These are phyloP conservation scores for Schizonepeta tenuifolia DNA, from an alignment of 257 asterid genomes.

Conservation along the genomic window DNA sequence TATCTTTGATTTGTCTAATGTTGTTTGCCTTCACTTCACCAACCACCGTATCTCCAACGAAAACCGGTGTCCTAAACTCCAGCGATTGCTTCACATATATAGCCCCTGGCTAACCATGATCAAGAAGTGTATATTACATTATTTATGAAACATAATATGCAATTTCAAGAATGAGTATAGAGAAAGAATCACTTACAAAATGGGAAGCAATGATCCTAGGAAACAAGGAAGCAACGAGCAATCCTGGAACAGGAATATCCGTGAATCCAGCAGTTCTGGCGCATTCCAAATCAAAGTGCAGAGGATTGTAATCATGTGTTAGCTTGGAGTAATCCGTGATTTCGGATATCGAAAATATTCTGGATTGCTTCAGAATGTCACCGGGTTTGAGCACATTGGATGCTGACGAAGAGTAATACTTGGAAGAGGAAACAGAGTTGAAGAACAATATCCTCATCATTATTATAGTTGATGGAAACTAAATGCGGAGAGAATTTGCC, in stretches of 20 bases:
- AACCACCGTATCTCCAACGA: slow-evolving; percentile 62
- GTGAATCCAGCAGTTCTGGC: slow-evolving; percentile 68
- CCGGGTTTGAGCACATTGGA: slow-evolving; percentile 50
- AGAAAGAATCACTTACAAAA: slow-evolving; percentile 50
- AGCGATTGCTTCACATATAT: slow-evolving; percentile 73
- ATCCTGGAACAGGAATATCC: slow-evolving; percentile 68
- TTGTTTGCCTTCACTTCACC: slow-evolving; percentile 61
- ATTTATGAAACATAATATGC: neutral
- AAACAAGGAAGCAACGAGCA: slow-evolving; percentile 80
- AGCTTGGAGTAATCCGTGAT: slow-evolving; percentile 64
- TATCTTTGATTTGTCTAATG: slow-evolving; percentile 52
- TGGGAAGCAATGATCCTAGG: slow-evolving; percentile 80
- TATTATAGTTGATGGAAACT: neutral
- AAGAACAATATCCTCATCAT: slow-evolving; percentile 34
- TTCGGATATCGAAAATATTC: slow-evolving; percentile 53
- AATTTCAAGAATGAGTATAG: neutral
- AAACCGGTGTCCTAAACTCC: slow-evolving; percentile 75
- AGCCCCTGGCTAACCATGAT: slow-evolving; percentile 73
- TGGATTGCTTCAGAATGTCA: slow-evolving; percentile 55
- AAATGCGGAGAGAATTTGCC: neutral
- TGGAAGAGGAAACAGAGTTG: slow-evolving; percentile 31
- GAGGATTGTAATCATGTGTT: slow-evolving; percentile 68
- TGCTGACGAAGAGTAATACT: slow-evolving; percentile 41
- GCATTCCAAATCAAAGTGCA: slow-evolving; percentile 64
- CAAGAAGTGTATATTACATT: neutral